These are phyloP conservation scores for Blastobotrys buckinghamii DNA, from an alignment of 1,139 yeast genomes.

Conservation along the genomic window DNA sequence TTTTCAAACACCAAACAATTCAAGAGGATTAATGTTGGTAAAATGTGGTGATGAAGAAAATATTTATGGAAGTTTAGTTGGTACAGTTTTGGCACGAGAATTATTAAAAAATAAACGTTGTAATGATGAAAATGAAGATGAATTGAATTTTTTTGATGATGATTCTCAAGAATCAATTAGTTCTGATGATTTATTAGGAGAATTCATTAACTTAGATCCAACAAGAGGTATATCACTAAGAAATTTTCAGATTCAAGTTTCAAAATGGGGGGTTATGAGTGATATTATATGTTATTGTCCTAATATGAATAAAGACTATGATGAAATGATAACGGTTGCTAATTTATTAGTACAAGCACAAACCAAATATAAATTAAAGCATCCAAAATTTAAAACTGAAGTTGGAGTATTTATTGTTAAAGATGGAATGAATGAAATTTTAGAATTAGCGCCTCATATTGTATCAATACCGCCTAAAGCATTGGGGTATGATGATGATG, in stretches of 20 bases:
- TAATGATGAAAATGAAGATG: background rate
- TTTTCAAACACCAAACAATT: slow-evolving; percentile 19
- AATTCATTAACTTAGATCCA: slow-evolving; percentile 41
- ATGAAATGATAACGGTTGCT: slow-evolving; percentile 22
- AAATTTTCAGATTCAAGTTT: slow-evolving; percentile 71
- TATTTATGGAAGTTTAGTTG: slow-evolving; percentile 45
- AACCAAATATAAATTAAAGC: slow-evolving; percentile 11
- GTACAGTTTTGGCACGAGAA: slow-evolving; percentile 57
- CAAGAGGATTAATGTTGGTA: slow-evolving; percentile 31
- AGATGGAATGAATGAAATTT: slow-evolving; percentile 22
- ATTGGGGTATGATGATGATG: slow-evolving; percentile 23
- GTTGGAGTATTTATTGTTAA: slow-evolving; percentile 24
- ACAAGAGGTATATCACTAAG: slow-evolving; percentile 62
- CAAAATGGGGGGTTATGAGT: slow-evolving; percentile 60
- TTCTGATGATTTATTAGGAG: background rate
- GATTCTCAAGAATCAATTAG: background rate
- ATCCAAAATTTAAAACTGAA: slow-evolving; percentile 15
- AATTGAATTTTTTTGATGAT: slow-evolving; percentile 1
- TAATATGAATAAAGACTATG: slow-evolving; percentile 24
- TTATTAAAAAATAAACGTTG: slow-evolving; percentile 35
- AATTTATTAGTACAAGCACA: slow-evolving; percentile 25
- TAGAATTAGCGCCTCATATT: slow-evolving; percentile 25
- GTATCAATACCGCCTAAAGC: slow-evolving; percentile 27
- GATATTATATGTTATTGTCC: slow-evolving; percentile 64
- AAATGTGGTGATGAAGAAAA: slow-evolving; percentile 38